phyloP scores from a whole-genome alignment of 306 rosid species.

The Parietaria judaica region DNA sequence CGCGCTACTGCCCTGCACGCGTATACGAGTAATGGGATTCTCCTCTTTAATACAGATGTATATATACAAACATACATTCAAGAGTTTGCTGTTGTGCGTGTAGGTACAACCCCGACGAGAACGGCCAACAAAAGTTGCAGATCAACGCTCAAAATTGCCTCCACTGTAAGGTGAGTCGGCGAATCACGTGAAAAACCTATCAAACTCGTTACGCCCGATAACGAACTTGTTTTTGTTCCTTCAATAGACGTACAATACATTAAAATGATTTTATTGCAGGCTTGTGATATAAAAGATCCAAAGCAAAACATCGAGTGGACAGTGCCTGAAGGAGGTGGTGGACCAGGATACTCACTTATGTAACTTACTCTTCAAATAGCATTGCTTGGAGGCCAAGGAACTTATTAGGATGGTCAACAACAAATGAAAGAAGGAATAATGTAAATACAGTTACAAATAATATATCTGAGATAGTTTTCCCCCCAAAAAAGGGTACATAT shows the following conservation, averaged over 20 bases:
- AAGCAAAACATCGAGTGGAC: constrained; percentile 86
- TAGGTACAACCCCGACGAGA: constrained; percentile 63
- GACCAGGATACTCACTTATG: constrained; percentile 71
- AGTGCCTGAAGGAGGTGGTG: constrained; percentile 94
- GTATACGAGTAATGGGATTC: constrained; percentile 69
- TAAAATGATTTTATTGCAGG: constrained; percentile 29
- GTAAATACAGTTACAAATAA: too few relatives aligned
- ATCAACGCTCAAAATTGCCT: constrained; percentile 92
- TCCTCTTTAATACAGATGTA: background rate
- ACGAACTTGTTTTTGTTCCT: background rate
- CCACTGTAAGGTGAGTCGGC: constrained; percentile 79
- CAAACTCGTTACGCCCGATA: background rate
- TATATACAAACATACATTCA: background rate
- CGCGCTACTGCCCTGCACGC: constrained; percentile 89
- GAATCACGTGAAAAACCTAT: background rate
- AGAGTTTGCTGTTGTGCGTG: constrained; percentile 12
- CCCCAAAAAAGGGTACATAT: too few relatives aligned
- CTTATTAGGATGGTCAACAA: too few relatives aligned
- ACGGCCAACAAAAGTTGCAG: constrained; percentile 57
- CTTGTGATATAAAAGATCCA: constrained; percentile 89
- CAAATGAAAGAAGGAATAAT: too few relatives aligned
- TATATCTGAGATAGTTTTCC: too few relatives aligned
- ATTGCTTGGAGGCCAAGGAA: too few relatives aligned
- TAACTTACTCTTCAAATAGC: constrained; percentile 8
- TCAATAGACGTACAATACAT: too few relatives aligned